These are phyloP conservation scores for Fusarium poae DNA, from an alignment of 2,329 filamentous ascomycete species.

Conservation along the genomic window DNA sequence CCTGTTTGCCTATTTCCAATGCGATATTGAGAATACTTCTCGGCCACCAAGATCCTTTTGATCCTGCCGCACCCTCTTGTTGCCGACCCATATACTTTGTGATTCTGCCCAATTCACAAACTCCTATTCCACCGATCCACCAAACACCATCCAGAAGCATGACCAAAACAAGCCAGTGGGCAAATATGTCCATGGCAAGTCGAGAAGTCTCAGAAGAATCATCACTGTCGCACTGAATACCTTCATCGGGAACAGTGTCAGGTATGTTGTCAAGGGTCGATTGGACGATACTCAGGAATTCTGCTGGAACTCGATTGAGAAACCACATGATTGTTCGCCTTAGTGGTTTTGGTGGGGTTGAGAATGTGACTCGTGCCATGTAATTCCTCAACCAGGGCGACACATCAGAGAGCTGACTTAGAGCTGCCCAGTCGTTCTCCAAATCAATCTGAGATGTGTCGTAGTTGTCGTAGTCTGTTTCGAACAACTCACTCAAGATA, in stretches of 20 bases:
- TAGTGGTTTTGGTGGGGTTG: conserved; percentile 48
- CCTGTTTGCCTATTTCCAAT: conserved; percentile 16
- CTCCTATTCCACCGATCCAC: conserved; percentile 56
- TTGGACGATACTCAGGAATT: conserved; percentile 54
- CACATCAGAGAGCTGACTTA: conserved; percentile 20
- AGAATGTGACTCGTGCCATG: conserved; percentile 46
- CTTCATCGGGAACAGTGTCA: not conserved
- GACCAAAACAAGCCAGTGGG: conserved; percentile 56
- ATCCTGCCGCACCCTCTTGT: conserved; percentile 4
- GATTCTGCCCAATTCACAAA: conserved; percentile 52
- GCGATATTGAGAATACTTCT: conserved; percentile 51
- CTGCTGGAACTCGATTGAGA: conserved; percentile 54
- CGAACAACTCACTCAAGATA: conserved; percentile 32
- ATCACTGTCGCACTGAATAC: not conserved
- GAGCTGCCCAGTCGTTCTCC: not conserved
- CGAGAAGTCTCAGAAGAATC: conserved; percentile 24
- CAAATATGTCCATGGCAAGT: conserved; percentile 55
- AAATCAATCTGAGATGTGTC: not conserved
- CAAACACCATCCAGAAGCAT: conserved; percentile 56
- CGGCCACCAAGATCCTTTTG: conserved; percentile 52
- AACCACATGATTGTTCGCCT: conserved; percentile 57
- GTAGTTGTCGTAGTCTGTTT: not conserved
- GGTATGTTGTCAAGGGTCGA: conserved; percentile 47
- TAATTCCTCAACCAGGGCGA: conserved; percentile 39
- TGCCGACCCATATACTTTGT: conserved; percentile 34